Percentiles rank a stretch among this genome's conserved stretches.
These are phyloP conservation scores for Lachancea waltii DNA, from an alignment of 805 yeast species.

Conservation along the genomic window DNA sequence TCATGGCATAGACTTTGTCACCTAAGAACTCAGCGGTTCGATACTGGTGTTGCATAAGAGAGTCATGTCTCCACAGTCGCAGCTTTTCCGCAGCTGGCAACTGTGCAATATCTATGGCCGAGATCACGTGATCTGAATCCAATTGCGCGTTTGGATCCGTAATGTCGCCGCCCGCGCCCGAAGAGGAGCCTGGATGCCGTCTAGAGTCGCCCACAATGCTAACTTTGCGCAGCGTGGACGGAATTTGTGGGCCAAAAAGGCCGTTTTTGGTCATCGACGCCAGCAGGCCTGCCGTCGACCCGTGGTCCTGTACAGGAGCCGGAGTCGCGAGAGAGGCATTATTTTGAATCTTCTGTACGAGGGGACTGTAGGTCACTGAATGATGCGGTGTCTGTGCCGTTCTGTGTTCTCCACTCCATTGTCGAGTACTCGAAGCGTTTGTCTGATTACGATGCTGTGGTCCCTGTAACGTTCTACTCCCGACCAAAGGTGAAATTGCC, in stretches of 20 bases:
- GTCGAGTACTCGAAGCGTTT: conserved; percentile 3
- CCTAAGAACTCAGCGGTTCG: conserved; percentile 87
- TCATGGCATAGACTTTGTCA: conserved; percentile 78
- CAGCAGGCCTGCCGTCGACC: conserved; percentile 17
- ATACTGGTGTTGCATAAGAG: conserved; percentile 86
- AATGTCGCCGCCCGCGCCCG: not conserved
- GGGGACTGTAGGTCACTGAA: conserved; percentile 11
- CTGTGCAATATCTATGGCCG: conserved; percentile 22
- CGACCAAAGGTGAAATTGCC: conserved; percentile 55
- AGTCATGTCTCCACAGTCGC: conserved; percentile 89
- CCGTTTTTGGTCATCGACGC: conserved; percentile 24
- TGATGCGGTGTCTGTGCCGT: conserved; percentile 19
- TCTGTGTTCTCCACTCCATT: conserved; percentile 43
- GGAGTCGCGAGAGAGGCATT: conserved; percentile 36
- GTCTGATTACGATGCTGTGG: not conserved
- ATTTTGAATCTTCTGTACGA: conserved; percentile 12
- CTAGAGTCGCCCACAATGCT: conserved; percentile 20
- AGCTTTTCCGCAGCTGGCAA: conserved; percentile 75
- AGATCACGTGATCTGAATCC: conserved; percentile 7
- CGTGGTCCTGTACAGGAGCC: conserved; percentile 13
- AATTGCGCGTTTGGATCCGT: not conserved
- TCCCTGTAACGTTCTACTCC: conserved; percentile 2
- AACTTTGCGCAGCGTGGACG: conserved; percentile 28
- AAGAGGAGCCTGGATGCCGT: not conserved
- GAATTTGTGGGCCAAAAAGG: conserved; percentile 25